phyloP scores from a whole-genome alignment of 768 basidiomycete genomes.

The Calocera cornea region DNA sequence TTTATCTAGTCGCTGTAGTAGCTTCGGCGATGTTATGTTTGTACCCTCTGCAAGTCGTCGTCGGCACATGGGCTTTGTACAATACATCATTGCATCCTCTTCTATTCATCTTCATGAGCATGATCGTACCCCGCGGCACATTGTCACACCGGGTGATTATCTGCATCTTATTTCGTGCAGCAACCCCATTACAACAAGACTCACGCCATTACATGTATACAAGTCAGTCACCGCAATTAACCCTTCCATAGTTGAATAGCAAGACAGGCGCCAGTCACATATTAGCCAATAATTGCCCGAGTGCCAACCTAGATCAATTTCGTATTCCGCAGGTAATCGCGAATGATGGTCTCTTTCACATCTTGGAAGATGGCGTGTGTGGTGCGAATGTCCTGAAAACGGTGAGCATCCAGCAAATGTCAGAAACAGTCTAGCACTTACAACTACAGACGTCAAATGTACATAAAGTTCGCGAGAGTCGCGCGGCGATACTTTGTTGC shows the following conservation, averaged over 20 bases:
- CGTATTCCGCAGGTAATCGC: neutral
- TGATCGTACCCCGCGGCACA: neutral
- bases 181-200: too few relatives aligned
- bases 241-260: too few relatives aligned
- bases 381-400: neutral
- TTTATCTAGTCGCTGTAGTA: constrained; percentile 40
- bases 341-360: neutral
- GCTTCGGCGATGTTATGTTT: constrained; percentile 19
- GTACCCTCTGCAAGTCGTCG: constrained; percentile 5
- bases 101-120: neutral
- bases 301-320: neutral
- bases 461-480: neutral
- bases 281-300: neutral
- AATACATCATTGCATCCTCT: neutral
- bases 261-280: too few relatives aligned
- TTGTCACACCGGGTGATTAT: too few relatives aligned
- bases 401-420: neutral
- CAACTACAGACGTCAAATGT: neutral
- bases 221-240: neutral
- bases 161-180: too few relatives aligned
- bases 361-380: neutral
- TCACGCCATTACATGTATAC: neutral
- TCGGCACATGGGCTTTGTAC: neutral
- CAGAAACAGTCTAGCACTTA: neutral
- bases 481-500: neutral